phyloP scores from a whole-genome alignment of 805 yeast species.

The Metschnikowia koreensis region DNA sequence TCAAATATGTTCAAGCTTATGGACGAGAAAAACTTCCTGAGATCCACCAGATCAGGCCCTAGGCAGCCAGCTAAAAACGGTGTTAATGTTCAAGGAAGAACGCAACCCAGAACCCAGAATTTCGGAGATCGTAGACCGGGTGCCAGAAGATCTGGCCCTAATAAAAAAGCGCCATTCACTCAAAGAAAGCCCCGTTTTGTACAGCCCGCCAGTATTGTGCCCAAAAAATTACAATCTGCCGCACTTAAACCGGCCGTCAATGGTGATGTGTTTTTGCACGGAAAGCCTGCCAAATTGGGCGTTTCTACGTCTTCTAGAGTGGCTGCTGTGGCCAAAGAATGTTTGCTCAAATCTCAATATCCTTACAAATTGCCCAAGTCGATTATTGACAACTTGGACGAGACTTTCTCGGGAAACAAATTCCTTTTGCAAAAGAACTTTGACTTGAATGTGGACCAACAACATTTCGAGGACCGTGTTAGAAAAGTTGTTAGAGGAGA shows the following conservation, averaged over 20 bases:
- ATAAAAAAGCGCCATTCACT: not conserved
- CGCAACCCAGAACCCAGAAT: not conserved
- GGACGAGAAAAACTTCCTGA: conserved; percentile 8
- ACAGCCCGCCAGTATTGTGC: conserved; percentile 13
- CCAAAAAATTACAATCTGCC: conserved; percentile 15
- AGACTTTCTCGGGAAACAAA: conserved; percentile 24
- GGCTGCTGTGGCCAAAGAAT: conserved; percentile 40
- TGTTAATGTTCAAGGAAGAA: not conserved
- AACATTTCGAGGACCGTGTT: conserved; percentile 24
- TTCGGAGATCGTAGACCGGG: not conserved
- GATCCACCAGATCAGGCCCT: not conserved
- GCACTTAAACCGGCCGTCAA: conserved; percentile 21
- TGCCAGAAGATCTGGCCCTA: not conserved
- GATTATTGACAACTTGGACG: conserved; percentile 25
- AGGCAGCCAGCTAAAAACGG: not conserved
- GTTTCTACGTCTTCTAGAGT: conserved; percentile 31
- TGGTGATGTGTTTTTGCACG: conserved; percentile 36
- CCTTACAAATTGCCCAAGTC: conserved; percentile 39
- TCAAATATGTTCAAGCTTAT: conserved; percentile 15
- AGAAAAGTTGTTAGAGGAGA: conserved; percentile 35
- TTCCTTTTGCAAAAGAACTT: conserved; percentile 34
- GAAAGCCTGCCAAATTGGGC: conserved; percentile 27
- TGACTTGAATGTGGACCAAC: conserved; percentile 22
- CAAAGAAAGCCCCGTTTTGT: not conserved
- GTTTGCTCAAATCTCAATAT: conserved; percentile 38